A percentile compares a stretch with the other conserved stretches of the same genome.
Conservation (phyloP, 2,329 filamentous ascomycete genomes). For the Botrytis pseudocinerea region DNA sequence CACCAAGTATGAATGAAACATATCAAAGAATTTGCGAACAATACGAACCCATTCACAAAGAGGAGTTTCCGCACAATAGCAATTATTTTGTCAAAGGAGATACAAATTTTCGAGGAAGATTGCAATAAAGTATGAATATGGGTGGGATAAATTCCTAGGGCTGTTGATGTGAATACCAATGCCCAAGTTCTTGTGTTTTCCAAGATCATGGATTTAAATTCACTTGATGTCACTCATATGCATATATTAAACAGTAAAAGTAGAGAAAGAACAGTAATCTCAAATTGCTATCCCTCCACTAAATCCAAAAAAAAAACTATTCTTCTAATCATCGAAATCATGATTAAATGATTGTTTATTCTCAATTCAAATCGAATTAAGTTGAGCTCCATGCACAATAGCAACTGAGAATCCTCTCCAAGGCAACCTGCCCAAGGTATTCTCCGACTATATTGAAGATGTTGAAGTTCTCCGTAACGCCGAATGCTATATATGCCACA, state of each 20-base stretch:
- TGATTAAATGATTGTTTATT: background rate
- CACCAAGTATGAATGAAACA: background rate
- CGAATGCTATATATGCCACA: slow-evolving; percentile 40
- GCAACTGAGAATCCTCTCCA: slow-evolving; percentile 13
- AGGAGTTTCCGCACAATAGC: background rate
- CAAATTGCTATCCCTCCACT: slow-evolving; percentile 8
- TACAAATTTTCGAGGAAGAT: background rate
- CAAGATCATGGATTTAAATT: background rate
- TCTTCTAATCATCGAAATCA: background rate
- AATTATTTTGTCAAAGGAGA: background rate
- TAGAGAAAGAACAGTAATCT: slow-evolving; percentile 9
- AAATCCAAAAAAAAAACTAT: slow-evolving; percentile 13
- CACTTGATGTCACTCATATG: background rate
- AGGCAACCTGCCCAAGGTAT: slow-evolving; percentile 1
- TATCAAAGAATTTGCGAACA: background rate
- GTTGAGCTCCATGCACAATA: slow-evolving; percentile 16
- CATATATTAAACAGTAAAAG: background rate
- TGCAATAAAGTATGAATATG: background rate
- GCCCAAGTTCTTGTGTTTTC: background rate
- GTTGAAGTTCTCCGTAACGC: slow-evolving; percentile 44
- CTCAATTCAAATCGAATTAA: slow-evolving; percentile 3
- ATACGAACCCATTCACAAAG: background rate
- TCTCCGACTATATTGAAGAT: slow-evolving; percentile 39
- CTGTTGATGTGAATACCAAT: background rate
- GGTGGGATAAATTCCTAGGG: background rate